These are phyloP conservation scores for Scopulariopsis brevicaulis DNA, from an alignment of 2,329 filamentous ascomycete genomes.

Conservation along the genomic window DNA sequence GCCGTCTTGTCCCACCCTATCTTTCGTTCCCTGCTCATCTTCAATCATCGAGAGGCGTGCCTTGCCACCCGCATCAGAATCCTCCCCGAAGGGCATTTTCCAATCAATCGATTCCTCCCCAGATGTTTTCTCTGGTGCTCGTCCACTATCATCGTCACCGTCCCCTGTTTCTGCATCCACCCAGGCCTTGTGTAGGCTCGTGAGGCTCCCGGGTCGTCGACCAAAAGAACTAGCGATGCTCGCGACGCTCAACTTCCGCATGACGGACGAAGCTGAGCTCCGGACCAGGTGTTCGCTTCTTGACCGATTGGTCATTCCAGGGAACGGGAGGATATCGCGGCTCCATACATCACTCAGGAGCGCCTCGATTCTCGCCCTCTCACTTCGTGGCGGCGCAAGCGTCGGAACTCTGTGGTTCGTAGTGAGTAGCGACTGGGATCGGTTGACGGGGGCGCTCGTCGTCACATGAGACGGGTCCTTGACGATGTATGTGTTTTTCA, in stretches of 20 bases:
- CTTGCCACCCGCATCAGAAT: slow-evolving; percentile 2
- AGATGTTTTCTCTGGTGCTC: slow-evolving; percentile 2
- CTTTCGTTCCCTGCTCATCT: slow-evolving; percentile 13
- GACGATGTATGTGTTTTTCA: slow-evolving; percentile 70
- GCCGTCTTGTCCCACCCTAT: neutral
- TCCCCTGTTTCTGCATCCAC: slow-evolving; percentile 13
- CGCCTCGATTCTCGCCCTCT: slow-evolving; percentile 67
- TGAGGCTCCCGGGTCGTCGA: slow-evolving; percentile 53
- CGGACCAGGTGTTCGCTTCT: slow-evolving; percentile 62
- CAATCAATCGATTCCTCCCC: neutral
- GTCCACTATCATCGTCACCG: slow-evolving; percentile 9
- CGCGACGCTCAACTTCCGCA: slow-evolving; percentile 76
- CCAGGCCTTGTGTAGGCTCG: slow-evolving; percentile 18
- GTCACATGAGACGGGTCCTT: slow-evolving; percentile 39
- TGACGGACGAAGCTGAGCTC: slow-evolving; percentile 73
- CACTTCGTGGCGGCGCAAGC: slow-evolving; percentile 61
- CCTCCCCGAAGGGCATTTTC: slow-evolving; percentile 1
- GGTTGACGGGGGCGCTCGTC: slow-evolving; percentile 46
- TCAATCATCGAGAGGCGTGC: slow-evolving; percentile 12
- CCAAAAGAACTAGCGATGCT: slow-evolving; percentile 69
- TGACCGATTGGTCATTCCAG: slow-evolving; percentile 60
- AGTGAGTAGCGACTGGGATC: slow-evolving; percentile 72
- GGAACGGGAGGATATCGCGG: slow-evolving; percentile 66
- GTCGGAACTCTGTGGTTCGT: slow-evolving; percentile 54
- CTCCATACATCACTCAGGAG: slow-evolving; percentile 75